Evolutionary conservation across 2,329 filamentous ascomycete genomes (phyloP).

Genomic region (Madurella fahalii): DNA sequence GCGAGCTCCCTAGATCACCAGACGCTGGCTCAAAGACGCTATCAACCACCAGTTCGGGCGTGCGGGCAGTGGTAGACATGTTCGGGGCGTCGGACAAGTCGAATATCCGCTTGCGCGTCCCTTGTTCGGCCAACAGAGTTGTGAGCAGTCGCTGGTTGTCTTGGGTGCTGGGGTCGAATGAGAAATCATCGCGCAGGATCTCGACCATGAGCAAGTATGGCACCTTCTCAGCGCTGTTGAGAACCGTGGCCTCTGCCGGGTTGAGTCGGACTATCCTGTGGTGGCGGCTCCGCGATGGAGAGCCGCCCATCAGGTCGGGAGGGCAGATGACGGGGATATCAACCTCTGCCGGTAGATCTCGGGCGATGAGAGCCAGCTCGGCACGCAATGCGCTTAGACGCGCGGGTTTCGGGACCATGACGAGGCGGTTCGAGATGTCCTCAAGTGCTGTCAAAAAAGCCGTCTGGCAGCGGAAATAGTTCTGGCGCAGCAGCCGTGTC

Average conservation of each 20-base stretch:
- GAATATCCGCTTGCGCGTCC: slow-evolving; percentile 58
- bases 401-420: slow-evolving; percentile 76
- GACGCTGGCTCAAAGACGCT: slow-evolving; percentile 81
- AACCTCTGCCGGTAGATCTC: slow-evolving; percentile 77
- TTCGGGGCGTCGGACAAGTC: slow-evolving; percentile 66
- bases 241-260: slow-evolving; percentile 75
- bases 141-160: slow-evolving; percentile 66
- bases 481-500: slow-evolving; percentile 67
- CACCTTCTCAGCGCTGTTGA: slow-evolving; percentile 84
- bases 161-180: slow-evolving; percentile 69
- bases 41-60: slow-evolving; percentile 50
- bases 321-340: slow-evolving; percentile 81
- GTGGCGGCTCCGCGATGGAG: slow-evolving; percentile 70
- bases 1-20: slow-evolving; percentile 72
- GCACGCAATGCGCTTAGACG: slow-evolving; percentile 76
- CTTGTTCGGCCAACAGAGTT: slow-evolving; percentile 54
- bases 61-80: slow-evolving; percentile 38
- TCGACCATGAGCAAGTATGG: slow-evolving; percentile 84
- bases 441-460: slow-evolving; percentile 77
- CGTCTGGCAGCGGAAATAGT: slow-evolving; percentile 79
- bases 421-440: slow-evolving; percentile 79
- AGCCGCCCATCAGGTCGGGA: slow-evolving; percentile 66
- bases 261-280: slow-evolving; percentile 81
- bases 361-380: slow-evolving; percentile 74
- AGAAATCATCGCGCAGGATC: slow-evolving; percentile 75